Percentiles rank a stretch among this genome's conserved stretches.
phyloP scores from a whole-genome alignment of 1,284 basidiomycete species.

The Limonomyces culmigenus region DNA sequence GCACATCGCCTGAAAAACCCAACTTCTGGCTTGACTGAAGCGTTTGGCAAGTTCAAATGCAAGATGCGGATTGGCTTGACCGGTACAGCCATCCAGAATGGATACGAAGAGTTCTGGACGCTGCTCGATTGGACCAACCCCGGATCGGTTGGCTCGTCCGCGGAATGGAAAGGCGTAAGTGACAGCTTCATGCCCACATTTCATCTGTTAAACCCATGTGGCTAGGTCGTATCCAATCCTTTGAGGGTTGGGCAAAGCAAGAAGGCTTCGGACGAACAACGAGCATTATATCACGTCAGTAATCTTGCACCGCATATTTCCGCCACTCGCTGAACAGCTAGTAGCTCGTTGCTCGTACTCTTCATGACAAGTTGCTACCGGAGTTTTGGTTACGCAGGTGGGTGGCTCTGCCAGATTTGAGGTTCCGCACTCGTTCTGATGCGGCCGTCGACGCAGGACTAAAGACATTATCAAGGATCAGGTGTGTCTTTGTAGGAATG shows the following conservation, averaged over 20 bases:
- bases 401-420: slow-evolving; percentile 4
- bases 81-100: slow-evolving; percentile 76
- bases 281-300: slow-evolving; percentile 35
- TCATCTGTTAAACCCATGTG: too few relatives aligned
- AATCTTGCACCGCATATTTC: neutral
- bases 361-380: slow-evolving; percentile 55
- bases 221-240: slow-evolving; percentile 43
- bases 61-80: slow-evolving; percentile 59
- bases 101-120: slow-evolving; percentile 71
- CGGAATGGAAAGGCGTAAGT: slow-evolving; percentile 73
- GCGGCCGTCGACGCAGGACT: slow-evolving; percentile 37
- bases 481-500: slow-evolving; percentile 15
- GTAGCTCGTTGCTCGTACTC: slow-evolving; percentile 34
- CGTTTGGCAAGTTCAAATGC: slow-evolving; percentile 50
- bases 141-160: slow-evolving; percentile 40
- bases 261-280: slow-evolving; percentile 42
- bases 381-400: slow-evolving; percentile 64
- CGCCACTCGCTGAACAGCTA: neutral
- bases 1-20: slow-evolving; percentile 72
- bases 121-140: slow-evolving; percentile 73
- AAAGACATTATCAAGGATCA: slow-evolving; percentile 68
- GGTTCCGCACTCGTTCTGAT: neutral
- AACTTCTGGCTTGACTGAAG: slow-evolving; percentile 37
- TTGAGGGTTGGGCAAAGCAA: slow-evolving; percentile 53
- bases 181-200: too few relatives aligned